Evolutionary conservation across 108 stramenopile species (phyloP).

Genomic region (Skeletonema tropicum): DNA sequence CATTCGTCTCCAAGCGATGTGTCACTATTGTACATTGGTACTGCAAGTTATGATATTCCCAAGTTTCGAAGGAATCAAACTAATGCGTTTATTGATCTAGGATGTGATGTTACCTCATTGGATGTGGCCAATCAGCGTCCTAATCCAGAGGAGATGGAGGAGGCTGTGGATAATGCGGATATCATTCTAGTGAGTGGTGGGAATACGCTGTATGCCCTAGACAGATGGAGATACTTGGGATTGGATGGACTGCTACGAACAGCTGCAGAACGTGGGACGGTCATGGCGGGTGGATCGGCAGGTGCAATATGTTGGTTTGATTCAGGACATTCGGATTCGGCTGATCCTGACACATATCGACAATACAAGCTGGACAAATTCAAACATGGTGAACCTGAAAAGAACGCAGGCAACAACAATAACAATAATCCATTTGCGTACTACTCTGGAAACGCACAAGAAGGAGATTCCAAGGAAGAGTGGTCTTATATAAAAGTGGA

Average conservation of each 20-base stretch:
- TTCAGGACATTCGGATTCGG: conserved; percentile 72
- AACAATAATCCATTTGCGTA: not conserved
- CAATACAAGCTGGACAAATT: conserved; percentile 35
- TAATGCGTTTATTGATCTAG: conserved; percentile 37
- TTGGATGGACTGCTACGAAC: conserved; percentile 54
- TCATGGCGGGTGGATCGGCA: conserved; percentile 78
- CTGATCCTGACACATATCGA: conserved; percentile 55
- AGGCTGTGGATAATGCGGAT: conserved; percentile 55
- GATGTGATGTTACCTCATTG: conserved; percentile 31
- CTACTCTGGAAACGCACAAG: conserved; percentile 1
- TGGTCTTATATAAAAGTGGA: conserved; percentile 68
- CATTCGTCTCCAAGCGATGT: conserved; percentile 25
- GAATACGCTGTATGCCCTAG: conserved; percentile 85
- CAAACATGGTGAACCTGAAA: conserved; percentile 27
- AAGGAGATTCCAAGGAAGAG: conserved; percentile 21
- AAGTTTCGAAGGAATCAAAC: conserved; percentile 52
- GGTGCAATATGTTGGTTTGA: conserved; percentile 93
- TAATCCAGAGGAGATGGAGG: conserved; percentile 33
- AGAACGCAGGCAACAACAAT: conserved; percentile 5
- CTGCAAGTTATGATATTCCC: conserved; percentile 71
- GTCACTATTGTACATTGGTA: conserved; percentile 67
- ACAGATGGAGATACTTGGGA: conserved; percentile 74
- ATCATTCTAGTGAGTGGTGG: conserved; percentile 80
- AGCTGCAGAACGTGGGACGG: conserved; percentile 52
- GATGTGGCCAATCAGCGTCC: conserved; percentile 40